Conservation (phyloP, 106 monocot genomes). For the Dendrobium catenatum region DNA sequence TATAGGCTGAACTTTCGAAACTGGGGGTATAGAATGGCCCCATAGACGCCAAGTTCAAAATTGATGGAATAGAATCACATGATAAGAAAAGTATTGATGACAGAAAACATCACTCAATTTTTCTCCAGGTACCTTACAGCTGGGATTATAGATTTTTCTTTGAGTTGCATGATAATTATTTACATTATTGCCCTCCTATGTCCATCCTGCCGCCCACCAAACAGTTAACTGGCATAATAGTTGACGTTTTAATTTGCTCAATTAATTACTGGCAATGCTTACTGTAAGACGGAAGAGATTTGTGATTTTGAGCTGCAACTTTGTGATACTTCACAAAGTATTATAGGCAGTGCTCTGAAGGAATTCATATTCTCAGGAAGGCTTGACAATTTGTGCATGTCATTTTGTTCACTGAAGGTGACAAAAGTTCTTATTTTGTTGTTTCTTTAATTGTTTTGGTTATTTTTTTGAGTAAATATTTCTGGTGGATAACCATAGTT, state of each 20-base stretch:
- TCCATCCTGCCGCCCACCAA: too few species aligned
- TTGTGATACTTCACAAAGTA: constrained; percentile 93
- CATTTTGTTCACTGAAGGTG: constrained; percentile 92
- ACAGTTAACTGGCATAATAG: background rate
- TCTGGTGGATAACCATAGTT: background rate
- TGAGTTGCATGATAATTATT: background rate
- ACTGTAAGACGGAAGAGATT: constrained; percentile 65
- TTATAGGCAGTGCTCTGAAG: constrained; percentile 65
- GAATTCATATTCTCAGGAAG: constrained; percentile 97
- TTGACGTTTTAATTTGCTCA: constrained; percentile 26
- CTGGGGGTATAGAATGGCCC: constrained; percentile 35
- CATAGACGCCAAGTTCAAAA: background rate
- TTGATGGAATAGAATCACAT: constrained; percentile 29
- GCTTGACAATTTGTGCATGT: constrained; percentile 97
- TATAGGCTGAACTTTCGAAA: constrained; percentile 76
- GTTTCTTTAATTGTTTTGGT: background rate
- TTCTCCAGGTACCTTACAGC: constrained; percentile 65
- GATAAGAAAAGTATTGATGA: constrained; percentile 36
- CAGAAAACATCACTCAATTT: constrained; percentile 60
- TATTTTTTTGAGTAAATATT: background rate
- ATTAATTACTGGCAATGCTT: constrained; percentile 59
- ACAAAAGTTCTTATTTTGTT: background rate
- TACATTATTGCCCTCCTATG: background rate
- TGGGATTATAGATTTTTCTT: background rate
- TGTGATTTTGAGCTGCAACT: constrained; percentile 97